These are phyloP conservation scores for Datura wrightii DNA, from an alignment of 257 asterid genomes.

Conservation along the genomic window DNA sequence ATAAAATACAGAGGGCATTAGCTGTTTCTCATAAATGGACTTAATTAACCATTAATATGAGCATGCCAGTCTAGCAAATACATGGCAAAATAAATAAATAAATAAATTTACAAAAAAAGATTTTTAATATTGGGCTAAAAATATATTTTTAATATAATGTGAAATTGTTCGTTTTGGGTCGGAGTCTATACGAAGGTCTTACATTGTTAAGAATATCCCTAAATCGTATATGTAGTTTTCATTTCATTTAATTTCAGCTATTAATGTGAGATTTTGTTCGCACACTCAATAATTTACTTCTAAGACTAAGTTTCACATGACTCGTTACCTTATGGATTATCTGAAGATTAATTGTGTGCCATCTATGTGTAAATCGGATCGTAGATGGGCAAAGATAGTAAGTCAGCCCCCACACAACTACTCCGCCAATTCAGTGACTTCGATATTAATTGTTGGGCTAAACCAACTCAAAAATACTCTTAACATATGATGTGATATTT, in stretches of 20 bases:
- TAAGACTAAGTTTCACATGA: too few species aligned
- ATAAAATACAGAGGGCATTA: constrained; percentile 3
- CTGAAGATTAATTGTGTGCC: too few species aligned
- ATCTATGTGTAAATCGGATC: too few species aligned
- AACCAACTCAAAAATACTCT: too few species aligned
- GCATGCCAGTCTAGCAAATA: constrained; percentile 18
- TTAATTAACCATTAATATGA: background rate
- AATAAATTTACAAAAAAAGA: background rate
- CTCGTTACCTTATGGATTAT: too few species aligned
- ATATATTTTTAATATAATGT: background rate
- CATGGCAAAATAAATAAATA: background rate
- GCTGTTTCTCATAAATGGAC: background rate
- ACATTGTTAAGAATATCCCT: background rate
- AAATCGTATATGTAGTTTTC: background rate
- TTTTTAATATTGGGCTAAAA: background rate
- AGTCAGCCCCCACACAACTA: background rate
- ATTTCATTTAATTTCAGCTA: too few species aligned
- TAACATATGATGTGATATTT: too few species aligned
- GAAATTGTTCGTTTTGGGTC: background rate
- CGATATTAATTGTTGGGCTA: too few species aligned
- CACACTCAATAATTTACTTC: too few species aligned
- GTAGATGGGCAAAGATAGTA: background rate
- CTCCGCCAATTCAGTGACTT: background rate
- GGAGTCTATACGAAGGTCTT: background rate
- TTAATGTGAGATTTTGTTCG: too few species aligned